Evolutionary conservation across 1,284 basidiomycete genomes (phyloP), one percentile per base, ranked within the genome.

Genomic region (Ustilago trichophora): DNA sequence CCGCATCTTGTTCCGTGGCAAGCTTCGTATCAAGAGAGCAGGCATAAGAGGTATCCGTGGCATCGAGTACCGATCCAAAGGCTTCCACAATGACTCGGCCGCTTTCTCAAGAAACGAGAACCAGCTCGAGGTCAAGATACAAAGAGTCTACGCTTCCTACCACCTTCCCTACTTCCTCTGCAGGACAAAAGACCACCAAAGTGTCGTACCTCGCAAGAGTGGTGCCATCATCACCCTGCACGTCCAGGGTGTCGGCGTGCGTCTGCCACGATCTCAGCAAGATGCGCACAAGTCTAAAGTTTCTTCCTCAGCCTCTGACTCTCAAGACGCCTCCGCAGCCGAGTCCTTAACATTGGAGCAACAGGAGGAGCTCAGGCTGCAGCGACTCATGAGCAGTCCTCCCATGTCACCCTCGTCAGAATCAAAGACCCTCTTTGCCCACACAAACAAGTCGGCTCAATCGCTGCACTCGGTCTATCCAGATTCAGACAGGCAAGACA

Each of bases 21-120:
- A 66, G 29, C 52, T 77, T 1, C 68, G 75, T 3, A 54, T 77
- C 34, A 48, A 45, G 16, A 40, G 75, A 33, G 60, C 52, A 4
- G 75, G 75, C 11, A 10, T 76, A 27, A 64, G 73, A 36, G 75
- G 75, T 26, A 57, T 77, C 18, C 68, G 72, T 8, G 73, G 74
- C 38, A 54, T 77, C 50, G 73, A 76, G 43, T 77, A 72, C 34
- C 62, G 67, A 19, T 68, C 66, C 34, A 71, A 65, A n/a, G 73
- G 73, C 9, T 74, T 74, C 27, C 45, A 54, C 38, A 59, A 50
- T 18, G 52, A 60, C 35, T 59, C 55, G 16, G 59, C 55, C 15
- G 66, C 55, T 19, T 59, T 63, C 41, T 54, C 54, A 2, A 33
- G 40, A 25, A 29, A 56, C 18, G 46, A 60, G n/a, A 38, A 71